A percentile compares a stretch with the other conserved stretches of the same genome.
phyloP scores from a whole-genome alignment of 768 basidiomycete species.

The Boletus sensibilis region DNA sequence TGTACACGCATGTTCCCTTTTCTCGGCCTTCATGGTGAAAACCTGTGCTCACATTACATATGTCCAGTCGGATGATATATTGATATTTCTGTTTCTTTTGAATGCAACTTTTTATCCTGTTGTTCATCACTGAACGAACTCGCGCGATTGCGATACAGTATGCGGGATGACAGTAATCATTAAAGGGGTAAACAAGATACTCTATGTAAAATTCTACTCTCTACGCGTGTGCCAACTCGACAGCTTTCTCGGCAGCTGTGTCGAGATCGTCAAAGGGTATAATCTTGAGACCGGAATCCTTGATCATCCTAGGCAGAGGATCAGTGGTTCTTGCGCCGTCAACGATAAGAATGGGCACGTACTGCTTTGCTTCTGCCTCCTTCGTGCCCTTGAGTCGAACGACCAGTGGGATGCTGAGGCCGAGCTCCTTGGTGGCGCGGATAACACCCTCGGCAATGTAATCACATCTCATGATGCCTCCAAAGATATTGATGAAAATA shows the following conservation, averaged over 20 bases:
- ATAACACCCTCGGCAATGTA: slow-evolving; percentile 99
- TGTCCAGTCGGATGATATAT: slow-evolving; percentile 33
- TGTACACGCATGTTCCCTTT: slow-evolving; percentile 31
- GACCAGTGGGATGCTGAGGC: slow-evolving; percentile 81
- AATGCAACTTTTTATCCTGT: slow-evolving; percentile 26
- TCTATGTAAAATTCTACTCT: slow-evolving; percentile 24
- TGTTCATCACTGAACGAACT: slow-evolving; percentile 1
- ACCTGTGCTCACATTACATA: slow-evolving; percentile 15
- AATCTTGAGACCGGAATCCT: slow-evolving; percentile 88
- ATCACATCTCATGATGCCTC: slow-evolving; percentile 99
- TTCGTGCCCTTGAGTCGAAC: slow-evolving; percentile 97
- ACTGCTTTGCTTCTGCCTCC: slow-evolving; percentile 94
- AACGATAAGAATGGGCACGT: slow-evolving; percentile 32
- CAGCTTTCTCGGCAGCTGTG: slow-evolving; percentile 83
- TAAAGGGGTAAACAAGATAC: slow-evolving; percentile 19
- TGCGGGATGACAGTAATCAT: slow-evolving; percentile 3
- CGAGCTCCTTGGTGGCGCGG: slow-evolving; percentile 91
- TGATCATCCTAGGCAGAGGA: slow-evolving; percentile 74
- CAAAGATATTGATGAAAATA: slow-evolving; percentile 98
- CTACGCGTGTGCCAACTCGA: slow-evolving; percentile 58
- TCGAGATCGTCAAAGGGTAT: slow-evolving; percentile 91
- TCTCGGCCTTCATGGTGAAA: slow-evolving; percentile 33
- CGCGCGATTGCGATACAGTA: not conserved
- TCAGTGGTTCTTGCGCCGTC: not conserved
- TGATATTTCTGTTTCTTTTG: slow-evolving; percentile 27